Percentiles rank a stretch among this genome's conserved stretches.
phyloP scores from a whole-genome alignment of 202 grass and related monocot genomes.

The Cymbopogon flexuosus region DNA sequence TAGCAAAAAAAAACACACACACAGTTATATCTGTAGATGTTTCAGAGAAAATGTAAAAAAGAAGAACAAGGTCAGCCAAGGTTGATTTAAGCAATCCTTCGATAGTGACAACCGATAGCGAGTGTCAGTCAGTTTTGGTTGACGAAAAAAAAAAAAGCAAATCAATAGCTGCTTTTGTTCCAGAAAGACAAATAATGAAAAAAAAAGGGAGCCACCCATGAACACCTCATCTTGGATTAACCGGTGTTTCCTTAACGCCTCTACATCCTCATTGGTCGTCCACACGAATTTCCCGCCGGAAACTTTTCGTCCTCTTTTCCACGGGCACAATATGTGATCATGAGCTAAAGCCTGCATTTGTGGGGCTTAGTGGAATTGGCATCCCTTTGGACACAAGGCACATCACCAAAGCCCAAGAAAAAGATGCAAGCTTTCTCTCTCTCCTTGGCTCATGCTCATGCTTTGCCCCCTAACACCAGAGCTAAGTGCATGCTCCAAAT shows the following conservation, averaged over 20 bases:
- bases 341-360: conserved; percentile 49
- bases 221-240: background rate
- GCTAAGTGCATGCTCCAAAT: conserved; percentile 43
- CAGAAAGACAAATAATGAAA: background rate
- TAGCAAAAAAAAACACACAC: no score
- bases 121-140: background rate
- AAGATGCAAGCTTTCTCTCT: conserved; percentile 8
- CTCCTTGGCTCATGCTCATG: conserved; percentile 19
- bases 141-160: background rate
- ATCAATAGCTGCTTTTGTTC: background rate
- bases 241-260: conserved; percentile 3
- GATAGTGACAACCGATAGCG: background rate
- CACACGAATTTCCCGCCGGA: conserved; percentile 26
- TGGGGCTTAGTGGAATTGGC: conserved; percentile 51
- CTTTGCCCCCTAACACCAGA: conserved; percentile 47
- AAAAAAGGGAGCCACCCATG: background rate
- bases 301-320: conserved; percentile 33
- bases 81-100: background rate
- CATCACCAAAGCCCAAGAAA: conserved; percentile 40
- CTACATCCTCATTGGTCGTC: background rate
- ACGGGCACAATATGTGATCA: conserved; percentile 42
- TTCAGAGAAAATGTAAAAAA: background rate
- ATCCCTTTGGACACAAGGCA: conserved; percentile 61
- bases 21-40: background rate
- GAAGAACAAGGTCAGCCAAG: background rate